Evolutionary conservation across 148 eudicot genomes (phyloP), one percentile per base, ranked within the genome.

Genomic region (Salicornia ramosissima): DNA sequence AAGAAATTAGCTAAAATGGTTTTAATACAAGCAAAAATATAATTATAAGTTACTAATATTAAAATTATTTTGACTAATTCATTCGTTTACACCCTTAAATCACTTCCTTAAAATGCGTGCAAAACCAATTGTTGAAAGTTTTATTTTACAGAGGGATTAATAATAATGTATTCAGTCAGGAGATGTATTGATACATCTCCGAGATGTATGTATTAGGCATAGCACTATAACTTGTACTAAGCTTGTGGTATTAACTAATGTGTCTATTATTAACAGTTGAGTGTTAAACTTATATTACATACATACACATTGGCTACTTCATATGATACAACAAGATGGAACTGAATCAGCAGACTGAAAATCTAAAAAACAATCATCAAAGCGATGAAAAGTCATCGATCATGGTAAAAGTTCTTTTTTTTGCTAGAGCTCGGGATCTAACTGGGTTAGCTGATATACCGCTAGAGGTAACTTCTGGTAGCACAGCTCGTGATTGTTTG

Each of bases 391-490:
- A 54, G 33, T 65, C 64, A 24, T 66, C 66, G 57, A 62, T 87
- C 40, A 76, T 80, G 74, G 71, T 94, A 26, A 90, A 94, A 79
- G 90, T 94, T 39, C 47, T 94, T 67, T 94, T 94, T 86, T 90
- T 94, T 69, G 98, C 98, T 22, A 80, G 96, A 74, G 98, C 98
- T 65, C 84, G 98, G 72, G 97, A 93, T 79, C 68, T 93, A 60
- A 87, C 96, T 19, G 98, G 96, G 46, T 62, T 79, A 76, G 68
- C 79, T 30, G 92, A 93, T 19, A 84, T 83, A 78, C 65, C 78
- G 25, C 53, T 93, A 69, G 87, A 85, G 70, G 89, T 90, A 75
- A 76, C 81, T 24, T 71, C 88, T 22, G 92, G 96, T 66, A 81
- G 88, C 78, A 90, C 89, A 15, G 80, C 92, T n/a, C 70, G 34